These are phyloP conservation scores for Phytopythium cucurbitacearum DNA, from an alignment of 352 stramenopile genomes.

Conservation along the genomic window DNA sequence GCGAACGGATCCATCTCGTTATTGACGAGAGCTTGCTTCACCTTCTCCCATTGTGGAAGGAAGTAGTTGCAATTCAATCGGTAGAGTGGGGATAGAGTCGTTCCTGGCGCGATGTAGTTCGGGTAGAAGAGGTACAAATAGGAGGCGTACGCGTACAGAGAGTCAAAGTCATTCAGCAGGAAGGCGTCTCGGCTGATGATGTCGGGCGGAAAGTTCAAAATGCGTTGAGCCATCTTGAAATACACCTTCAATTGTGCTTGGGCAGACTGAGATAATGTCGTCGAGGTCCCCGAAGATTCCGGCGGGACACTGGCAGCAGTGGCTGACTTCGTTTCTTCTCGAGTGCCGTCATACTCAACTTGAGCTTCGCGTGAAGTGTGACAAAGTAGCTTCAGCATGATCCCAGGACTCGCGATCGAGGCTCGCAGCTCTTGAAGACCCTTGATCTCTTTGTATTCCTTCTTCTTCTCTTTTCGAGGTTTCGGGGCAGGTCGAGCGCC, in stretches of 20 bases:
- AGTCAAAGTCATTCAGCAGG: conserved; percentile 70
- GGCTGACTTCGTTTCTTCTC: conserved; percentile 28
- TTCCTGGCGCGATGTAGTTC: conserved; percentile 49
- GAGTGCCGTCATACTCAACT: conserved; percentile 45
- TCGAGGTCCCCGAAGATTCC: conserved; percentile 52
- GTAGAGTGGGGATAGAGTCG: conserved; percentile 40
- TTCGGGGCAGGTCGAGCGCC: conserved; percentile 11
- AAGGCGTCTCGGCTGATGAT: conserved; percentile 67
- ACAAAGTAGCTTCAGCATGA: conserved; percentile 76
- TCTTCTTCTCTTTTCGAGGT: conserved; percentile 58
- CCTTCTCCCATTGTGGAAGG: conserved; percentile 60
- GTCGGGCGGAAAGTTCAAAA: conserved; percentile 53
- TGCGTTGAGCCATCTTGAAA: conserved; percentile 53
- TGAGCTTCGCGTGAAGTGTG: conserved; percentile 49
- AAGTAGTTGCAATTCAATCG: conserved; percentile 57
- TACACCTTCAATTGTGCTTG: conserved; percentile 68
- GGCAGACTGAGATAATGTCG: conserved; percentile 41
- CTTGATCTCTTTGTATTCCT: conserved; percentile 61
- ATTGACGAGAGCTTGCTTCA: conserved; percentile 48
- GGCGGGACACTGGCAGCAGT: conserved; percentile 17
- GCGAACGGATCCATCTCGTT: conserved; percentile 61
- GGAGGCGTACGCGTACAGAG: conserved; percentile 55
- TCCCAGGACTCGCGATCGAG: conserved; percentile 43
- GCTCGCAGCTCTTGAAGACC: conserved; percentile 51
- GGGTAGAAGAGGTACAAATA: conserved; percentile 66